Evolutionary conservation across 495 filamentous ascomycete species (phyloP), one percentile per base, ranked within the genome.

Genomic region (Chaetomium cochliodes): DNA sequence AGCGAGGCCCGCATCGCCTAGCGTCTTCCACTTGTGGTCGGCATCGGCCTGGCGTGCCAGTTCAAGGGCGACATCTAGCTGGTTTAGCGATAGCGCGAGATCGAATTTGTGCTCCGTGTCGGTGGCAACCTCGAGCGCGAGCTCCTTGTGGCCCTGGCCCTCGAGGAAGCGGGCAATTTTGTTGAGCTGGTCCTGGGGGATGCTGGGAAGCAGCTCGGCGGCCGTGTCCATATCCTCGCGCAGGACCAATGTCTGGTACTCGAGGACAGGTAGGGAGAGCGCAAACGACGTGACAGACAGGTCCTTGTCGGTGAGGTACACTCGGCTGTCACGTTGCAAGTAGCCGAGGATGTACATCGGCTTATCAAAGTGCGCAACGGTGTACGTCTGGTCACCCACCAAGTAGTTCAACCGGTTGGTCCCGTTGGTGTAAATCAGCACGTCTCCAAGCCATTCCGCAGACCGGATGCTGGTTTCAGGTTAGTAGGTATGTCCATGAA

Each of bases 131-230:
- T 97, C 90, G 25, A 99, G 87, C 0, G 94, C 94, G 63, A 96
- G 80, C 64, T 97, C 94, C 74, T 97, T 97, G 76, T 97, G 91
- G 3, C 93, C 93, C 75, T 98, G 94, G 26, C 96, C 96, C 74
- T 99, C 96, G 41, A 99, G 85, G 84, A 99, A 99, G 26, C 94
- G 90, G 15, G 94, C 94, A 61, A 99, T 92, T 80, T 97, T 97
- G 78, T 94, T 96, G 77, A 93, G 91, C 73, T 98, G 92, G 60
- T 96, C 92, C 23, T 88, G 79, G 0, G 92, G 92, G 53, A 98
- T 91, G 50, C 87, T 87, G 37, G 84, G 77, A 7, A 99, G 87
- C 54, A 97, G 78, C 71, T 96, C 92, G 2, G 90, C 86, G 1
- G 94, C 96, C 25, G 90, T 84, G 50, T 97, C 94, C 86, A 98